Conservation (phyloP, 2,329 filamentous ascomycete genomes). For the Hypoxylon sp. region DNA sequence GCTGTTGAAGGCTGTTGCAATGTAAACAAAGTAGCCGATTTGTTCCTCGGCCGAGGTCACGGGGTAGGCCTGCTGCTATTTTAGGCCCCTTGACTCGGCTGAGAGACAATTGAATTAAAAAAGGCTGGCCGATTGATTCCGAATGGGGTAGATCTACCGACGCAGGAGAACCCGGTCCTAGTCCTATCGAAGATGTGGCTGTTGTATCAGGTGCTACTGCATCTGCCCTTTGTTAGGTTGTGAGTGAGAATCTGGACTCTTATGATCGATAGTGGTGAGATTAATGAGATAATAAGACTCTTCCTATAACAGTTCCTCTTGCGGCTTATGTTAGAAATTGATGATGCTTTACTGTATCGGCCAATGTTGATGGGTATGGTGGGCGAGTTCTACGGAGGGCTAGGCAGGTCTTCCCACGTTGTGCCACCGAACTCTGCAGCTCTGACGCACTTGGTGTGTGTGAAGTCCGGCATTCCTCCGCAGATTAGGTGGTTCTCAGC, state of each 20-base stretch:
- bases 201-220: constrained; percentile 30
- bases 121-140: constrained; percentile 33
- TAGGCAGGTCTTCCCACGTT: constrained; percentile 30
- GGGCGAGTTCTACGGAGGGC: constrained; percentile 11
- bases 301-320: not conserved
- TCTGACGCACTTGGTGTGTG: constrained; percentile 13
- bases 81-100: constrained; percentile 21
- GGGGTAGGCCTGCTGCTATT: constrained; percentile 40
- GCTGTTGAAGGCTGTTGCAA: constrained; percentile 12
- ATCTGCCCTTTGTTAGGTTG: constrained; percentile 12
- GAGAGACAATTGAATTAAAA: constrained; percentile 18
- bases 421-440: constrained; percentile 27
- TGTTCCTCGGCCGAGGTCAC: constrained; percentile 36
- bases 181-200: constrained; percentile 32
- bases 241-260: constrained; percentile 16
- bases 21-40: constrained; percentile 28
- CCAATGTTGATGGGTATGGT: constrained; percentile 5
- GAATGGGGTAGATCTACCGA: constrained; percentile 42
- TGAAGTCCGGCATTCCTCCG: constrained; percentile 27
- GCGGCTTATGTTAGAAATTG: constrained; percentile 22
- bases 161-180: constrained; percentile 40
- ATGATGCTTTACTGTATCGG: not conserved
- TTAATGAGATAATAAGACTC: constrained; percentile 8
- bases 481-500: constrained; percentile 12
- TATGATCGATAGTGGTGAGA: constrained; percentile 26